Evolutionary conservation across 2,329 filamentous ascomycete species (phyloP), one percentile per base, ranked within the genome.

Genomic region (Ceratocystis destructans): DNA sequence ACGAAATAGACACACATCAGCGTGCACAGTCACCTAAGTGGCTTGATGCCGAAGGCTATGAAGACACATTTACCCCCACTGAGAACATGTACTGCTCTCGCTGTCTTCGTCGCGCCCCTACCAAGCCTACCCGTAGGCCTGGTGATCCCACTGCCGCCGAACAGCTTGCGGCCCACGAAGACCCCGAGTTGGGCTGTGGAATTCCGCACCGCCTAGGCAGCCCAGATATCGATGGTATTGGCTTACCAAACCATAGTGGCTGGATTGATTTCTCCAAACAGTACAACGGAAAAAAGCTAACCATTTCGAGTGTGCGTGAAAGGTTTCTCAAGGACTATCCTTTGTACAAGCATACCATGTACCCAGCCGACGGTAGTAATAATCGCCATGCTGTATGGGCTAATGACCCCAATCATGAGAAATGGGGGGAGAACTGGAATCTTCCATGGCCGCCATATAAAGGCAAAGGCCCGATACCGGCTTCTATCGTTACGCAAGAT

Each of bases 361-460:
- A 64, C 55, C 66, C 68, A 5, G 63, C 66, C 22, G 62, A 66
- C 20, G 67, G 64, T 28, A 66, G 48, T 50, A 63, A 57, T 44
- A 61, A 61, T 22, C 61, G 64, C 41, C 61, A 31, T 41, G 64
- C 64, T 25, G 59, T 69, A 31, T 68, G 68, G 68, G 62, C 62
- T 22, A 37, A 62, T 48, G 61, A 70, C 33, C 66, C 68, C 20
- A 69, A 69, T 46, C 28, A 69, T 37, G 15, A 44, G 1, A 50
- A 46, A 2, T 61, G 61, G 61, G 31, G 45, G 7, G 25, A 37
- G 1, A 62, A 64, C 61, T 67, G 68, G 68, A 63, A 20, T 33
- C 48, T 69, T 61, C 66, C 68, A 22, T 69, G 68, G 68, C 68
- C 68, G 7, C 66, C 68, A 2, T 69, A 67, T 28, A 61, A 61